A percentile compares a stretch with the other conserved stretches of the same genome.
These are phyloP conservation scores for Orbilia brochopaga DNA, from an alignment of 2,329 filamentous ascomycete genomes.

Conservation along the genomic window DNA sequence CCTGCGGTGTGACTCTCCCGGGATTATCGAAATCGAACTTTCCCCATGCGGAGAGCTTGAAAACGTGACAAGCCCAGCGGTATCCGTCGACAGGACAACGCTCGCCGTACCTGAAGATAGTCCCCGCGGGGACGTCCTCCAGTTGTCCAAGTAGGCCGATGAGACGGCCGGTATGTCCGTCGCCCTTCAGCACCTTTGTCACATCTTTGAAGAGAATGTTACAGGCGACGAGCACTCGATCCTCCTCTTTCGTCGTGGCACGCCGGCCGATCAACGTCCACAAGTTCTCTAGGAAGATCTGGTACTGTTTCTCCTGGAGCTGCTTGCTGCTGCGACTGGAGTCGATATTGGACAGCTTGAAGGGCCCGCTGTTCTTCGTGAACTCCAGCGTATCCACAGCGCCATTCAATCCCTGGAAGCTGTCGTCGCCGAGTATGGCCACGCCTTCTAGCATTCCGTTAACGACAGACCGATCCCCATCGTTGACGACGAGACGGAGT, in stretches of 20 bases:
- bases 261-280: constrained; percentile 32
- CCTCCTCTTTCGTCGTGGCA: constrained; percentile 48
- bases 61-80: constrained; percentile 41
- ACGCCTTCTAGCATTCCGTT: constrained; percentile 14
- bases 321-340: constrained; percentile 3
- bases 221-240: constrained; percentile 47
- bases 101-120: constrained; percentile 33
- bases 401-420: constrained; percentile 27
- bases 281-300: constrained; percentile 24
- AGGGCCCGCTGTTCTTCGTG: constrained; percentile 12
- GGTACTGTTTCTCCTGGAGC: constrained; percentile 12
- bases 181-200: constrained; percentile 31
- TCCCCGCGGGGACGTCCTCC: constrained; percentile 33
- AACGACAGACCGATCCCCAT: constrained; percentile 14
- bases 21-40: constrained; percentile 33
- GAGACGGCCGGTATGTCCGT: constrained; percentile 36
- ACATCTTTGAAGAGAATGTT: constrained; percentile 40
- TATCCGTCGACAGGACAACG: constrained; percentile 37
- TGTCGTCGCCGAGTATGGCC: constrained; percentile 33
- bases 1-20: constrained; percentile 29
- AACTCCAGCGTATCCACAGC: constrained; percentile 26
- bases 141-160: constrained; percentile 26
- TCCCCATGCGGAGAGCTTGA: constrained; percentile 28
- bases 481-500: constrained; percentile 15
- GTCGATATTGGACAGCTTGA: constrained; percentile 7